These are phyloP conservation scores for Evernia prunastri DNA, from an alignment of 495 filamentous ascomycete genomes.

Conservation along the genomic window DNA sequence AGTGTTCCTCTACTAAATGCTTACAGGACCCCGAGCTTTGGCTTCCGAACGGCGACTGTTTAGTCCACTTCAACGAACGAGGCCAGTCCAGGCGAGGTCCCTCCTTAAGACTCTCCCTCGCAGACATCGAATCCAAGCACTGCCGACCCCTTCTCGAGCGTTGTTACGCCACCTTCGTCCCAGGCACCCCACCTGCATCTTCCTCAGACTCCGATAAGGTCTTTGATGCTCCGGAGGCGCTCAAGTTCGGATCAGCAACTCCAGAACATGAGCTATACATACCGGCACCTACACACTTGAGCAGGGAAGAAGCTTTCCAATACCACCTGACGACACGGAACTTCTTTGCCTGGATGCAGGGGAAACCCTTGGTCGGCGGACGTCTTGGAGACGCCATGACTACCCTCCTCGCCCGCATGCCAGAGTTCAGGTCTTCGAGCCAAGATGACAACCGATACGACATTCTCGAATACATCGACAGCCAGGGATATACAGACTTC, in stretches of 20 bases:
- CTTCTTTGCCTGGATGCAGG: slow-evolving; percentile 58
- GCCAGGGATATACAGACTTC: slow-evolving; percentile 56
- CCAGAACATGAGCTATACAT: slow-evolving; percentile 54
- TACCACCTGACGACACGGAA: slow-evolving; percentile 62
- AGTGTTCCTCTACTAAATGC: slow-evolving; percentile 11
- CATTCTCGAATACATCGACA: slow-evolving; percentile 50
- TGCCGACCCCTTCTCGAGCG: slow-evolving; percentile 49
- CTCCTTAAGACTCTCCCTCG: slow-evolving; percentile 51
- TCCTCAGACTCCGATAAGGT: slow-evolving; percentile 21
- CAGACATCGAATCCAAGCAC: slow-evolving; percentile 41
- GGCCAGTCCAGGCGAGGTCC: slow-evolving; percentile 55
- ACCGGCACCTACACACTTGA: slow-evolving; percentile 46
- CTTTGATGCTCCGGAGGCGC: slow-evolving; percentile 20
- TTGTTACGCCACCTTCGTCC: slow-evolving; percentile 34
- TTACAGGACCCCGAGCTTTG: slow-evolving; percentile 58
- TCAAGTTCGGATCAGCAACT: slow-evolving; percentile 18
- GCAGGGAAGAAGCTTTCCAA: slow-evolving; percentile 43
- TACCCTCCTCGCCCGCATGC: slow-evolving; percentile 52
- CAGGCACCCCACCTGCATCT: slow-evolving; percentile 18
- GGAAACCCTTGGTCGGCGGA: slow-evolving; percentile 53
- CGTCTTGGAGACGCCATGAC: slow-evolving; percentile 51
- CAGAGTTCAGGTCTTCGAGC: slow-evolving; percentile 41
- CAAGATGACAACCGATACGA: slow-evolving; percentile 45
- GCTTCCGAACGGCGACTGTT: slow-evolving; percentile 55
- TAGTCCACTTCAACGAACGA: slow-evolving; percentile 53